Evolutionary conservation across 1,139 yeast genomes (phyloP).

Genomic region (Debaryomyces sp.): DNA sequence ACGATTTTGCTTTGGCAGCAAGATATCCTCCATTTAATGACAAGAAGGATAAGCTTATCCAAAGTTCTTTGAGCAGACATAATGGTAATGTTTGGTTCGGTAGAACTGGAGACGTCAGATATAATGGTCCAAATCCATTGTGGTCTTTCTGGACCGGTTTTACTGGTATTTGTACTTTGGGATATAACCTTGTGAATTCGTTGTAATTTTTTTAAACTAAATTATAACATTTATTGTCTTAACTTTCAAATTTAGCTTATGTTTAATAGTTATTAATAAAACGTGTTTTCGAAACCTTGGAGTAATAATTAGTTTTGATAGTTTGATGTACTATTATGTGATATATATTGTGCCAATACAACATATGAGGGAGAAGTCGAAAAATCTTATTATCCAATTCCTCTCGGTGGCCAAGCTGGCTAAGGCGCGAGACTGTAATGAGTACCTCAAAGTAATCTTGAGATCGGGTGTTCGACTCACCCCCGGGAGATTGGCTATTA

Average conservation of each 20-base stretch:
- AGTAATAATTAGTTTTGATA: too few species aligned
- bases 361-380: background rate
- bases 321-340: too few species aligned
- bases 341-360: too few species aligned
- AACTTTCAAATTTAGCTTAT: background rate
- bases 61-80: slow-evolving; percentile 28
- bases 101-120: slow-evolving; percentile 36
- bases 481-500: slow-evolving; percentile 68
- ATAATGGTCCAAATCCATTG: slow-evolving; percentile 37
- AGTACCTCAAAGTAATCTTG: slow-evolving; percentile 58
- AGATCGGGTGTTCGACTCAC: slow-evolving; percentile 87
- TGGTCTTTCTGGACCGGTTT: slow-evolving; percentile 38
- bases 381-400: background rate
- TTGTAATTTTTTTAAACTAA: background rate
- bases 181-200: slow-evolving; percentile 8
- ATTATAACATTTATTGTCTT: slow-evolving; percentile 1
- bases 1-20: slow-evolving; percentile 55
- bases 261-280: background rate
- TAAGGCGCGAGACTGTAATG: slow-evolving; percentile 83
- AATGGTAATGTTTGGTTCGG: slow-evolving; percentile 40
- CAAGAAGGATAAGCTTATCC: slow-evolving; percentile 34
- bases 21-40: slow-evolving; percentile 71
- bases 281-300: background rate
- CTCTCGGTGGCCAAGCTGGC: slow-evolving; percentile 82
- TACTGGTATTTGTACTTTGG: slow-evolving; percentile 33